Evolutionary conservation across 768 basidiomycete genomes (phyloP).

Genomic region (Leccinum rimulosum): DNA sequence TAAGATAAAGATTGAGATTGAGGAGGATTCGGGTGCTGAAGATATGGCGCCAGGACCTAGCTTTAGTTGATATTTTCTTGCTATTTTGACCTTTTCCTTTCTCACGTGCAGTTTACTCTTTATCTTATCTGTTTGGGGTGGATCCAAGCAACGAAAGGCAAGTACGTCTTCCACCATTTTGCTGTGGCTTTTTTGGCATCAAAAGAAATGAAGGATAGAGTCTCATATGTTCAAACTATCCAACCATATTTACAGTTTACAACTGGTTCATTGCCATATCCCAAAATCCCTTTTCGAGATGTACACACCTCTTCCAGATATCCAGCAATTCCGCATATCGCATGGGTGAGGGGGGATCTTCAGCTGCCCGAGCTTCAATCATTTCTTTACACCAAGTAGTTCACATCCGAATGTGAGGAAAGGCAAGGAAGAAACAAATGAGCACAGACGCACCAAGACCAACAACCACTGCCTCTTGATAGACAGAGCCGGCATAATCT

Average conservation of each 20-base stretch:
- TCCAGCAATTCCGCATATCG: slow-evolving; percentile 63
- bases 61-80: neutral
- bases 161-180: too few species aligned
- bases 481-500: slow-evolving; percentile 72
- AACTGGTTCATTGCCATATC: slow-evolving; percentile 53
- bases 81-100: too few species aligned
- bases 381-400: slow-evolving; percentile 44
- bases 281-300: slow-evolving; percentile 86
- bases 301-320: slow-evolving; percentile 75
- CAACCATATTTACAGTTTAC: slow-evolving; percentile 1
- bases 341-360: slow-evolving; percentile 58
- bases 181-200: neutral
- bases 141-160: too few species aligned
- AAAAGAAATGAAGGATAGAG: neutral
- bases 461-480: slow-evolving; percentile 66
- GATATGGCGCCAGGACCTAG: neutral
- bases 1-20: neutral
- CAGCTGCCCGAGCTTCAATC: slow-evolving; percentile 64
- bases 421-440: neutral
- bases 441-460: slow-evolving; percentile 61
- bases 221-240: neutral
- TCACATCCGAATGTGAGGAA: neutral
- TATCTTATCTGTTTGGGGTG: too few species aligned
- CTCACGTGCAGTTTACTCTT: too few species aligned
- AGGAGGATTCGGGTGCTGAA: neutral